Evolutionary conservation across 2,329 filamentous ascomycete species (phyloP).

Genomic region (Ascochyta viciae-villosae): DNA sequence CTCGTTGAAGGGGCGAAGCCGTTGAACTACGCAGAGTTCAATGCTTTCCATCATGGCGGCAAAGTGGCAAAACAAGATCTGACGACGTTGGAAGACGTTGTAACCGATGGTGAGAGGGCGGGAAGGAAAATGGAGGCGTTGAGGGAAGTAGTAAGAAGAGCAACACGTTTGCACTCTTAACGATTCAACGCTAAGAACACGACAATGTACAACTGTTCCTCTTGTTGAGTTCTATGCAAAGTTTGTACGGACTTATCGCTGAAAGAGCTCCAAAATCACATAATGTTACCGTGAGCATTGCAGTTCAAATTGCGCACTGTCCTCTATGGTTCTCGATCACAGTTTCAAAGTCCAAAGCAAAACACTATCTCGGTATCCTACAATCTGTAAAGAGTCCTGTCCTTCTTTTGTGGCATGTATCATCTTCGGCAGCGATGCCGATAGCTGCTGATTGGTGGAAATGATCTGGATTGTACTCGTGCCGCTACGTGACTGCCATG

Average conservation of each 20-base stretch:
- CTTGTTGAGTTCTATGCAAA: no score
- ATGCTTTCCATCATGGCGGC: constrained; percentile 29
- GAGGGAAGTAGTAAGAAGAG: not conserved
- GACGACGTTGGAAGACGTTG: constrained; percentile 17
- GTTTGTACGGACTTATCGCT: no score
- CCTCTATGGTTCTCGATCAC: no score
- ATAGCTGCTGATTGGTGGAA: not conserved
- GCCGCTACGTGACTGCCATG: not conserved
- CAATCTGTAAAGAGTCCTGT: constrained; percentile 28
- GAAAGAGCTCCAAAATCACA: no score
- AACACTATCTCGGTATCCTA: constrained; percentile 13
- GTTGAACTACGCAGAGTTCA: constrained; percentile 23
- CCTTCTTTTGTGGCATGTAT: constrained; percentile 16
- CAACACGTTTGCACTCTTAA: not conserved
- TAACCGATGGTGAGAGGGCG: constrained; percentile 24
- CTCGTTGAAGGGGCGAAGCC: constrained; percentile 13
- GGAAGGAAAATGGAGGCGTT: constrained; percentile 21
- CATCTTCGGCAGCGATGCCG: constrained; percentile 7
- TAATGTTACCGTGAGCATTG: no score
- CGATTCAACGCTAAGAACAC: no score
- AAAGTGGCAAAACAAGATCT: constrained; percentile 31
- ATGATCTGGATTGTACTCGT: not conserved
- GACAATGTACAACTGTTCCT: no score
- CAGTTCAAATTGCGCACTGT: no score
- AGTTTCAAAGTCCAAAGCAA: no score